Evolutionary conservation across 805 yeast genomes (phyloP), one percentile per base, ranked within the genome.

Genomic region (Cyberlindnera veronae): DNA sequence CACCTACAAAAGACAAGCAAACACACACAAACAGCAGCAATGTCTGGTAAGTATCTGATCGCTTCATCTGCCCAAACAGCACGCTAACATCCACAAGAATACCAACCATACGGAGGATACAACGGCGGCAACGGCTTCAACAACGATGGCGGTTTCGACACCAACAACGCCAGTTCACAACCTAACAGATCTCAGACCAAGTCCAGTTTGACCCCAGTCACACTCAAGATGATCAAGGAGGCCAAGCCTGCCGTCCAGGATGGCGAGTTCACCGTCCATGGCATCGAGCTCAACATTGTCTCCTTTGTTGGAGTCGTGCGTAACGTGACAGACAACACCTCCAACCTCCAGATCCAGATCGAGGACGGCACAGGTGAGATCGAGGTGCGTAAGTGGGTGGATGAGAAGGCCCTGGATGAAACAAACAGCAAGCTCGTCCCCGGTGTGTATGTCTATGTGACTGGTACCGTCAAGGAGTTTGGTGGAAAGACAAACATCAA

Each of bases 291-390:
- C 38, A 76, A 73, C 50, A 72, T 77, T 57, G 82, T 84, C 11
- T 71, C 80, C 19, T 73, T 84, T 51, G 76, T 81, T 7, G 95
- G 89, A 1, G 77, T 84, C 16, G 67, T 84, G n/a, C 71, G 91
- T 55, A 77, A 76, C 43, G 75, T 82, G 13, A 69, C 71, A 3
- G 79, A 79, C 43, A 73, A 72, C 43, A 72, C 84, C 2, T 68
- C 81, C 7, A 76, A 78, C 31, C 62, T 81, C 21, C 62, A 64
- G 16, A 57, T 82, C 32, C 77, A 79, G 15, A 55, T 84, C n/a
- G 93, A 84, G 54, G 95, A 84, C 58, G 91, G 93, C 10, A 80
- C 93, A 0, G 89, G 88, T 0, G 64, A 72, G 4, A 67, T 80
- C 6, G 81, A 79, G 19, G 71, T 84, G 34, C 72, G 83, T 52